Evolutionary conservation across 108 stramenopile species (phyloP), one percentile per base, ranked within the genome.

Genomic region (Parmales sp.): DNA sequence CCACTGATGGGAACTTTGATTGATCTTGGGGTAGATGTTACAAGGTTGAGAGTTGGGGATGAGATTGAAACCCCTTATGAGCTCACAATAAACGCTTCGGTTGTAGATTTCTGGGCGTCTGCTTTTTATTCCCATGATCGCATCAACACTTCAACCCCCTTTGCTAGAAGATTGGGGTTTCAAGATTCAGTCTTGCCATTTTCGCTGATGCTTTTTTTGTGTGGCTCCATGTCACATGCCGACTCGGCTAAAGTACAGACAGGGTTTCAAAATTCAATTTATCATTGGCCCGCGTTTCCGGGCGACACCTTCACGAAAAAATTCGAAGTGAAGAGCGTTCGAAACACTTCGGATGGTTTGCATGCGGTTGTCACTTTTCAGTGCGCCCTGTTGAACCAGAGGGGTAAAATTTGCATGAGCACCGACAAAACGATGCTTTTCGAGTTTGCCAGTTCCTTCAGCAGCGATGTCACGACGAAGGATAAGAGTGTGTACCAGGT

Each of bases 201-300:
- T 72, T 72, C 75, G 7, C 64, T 88, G 36, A 82, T 83, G 54
- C 68, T 88, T 25, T 92, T 90, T 74, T 71, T 92, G 66, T 75
- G 86, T 1, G 70, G 74, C 19, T 75, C 71, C 68, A 93, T 90
- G 91, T 81, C 81, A 13, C 89, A 93, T 67, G 91, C 84, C 36
- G 91, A 93, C 73, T 73, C 84, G 11, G 91, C 91, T 37, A 85
- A 86, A 64, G 79, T 90, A 0, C 91, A 90, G 72, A 86, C 90
- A 7, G 91, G 87, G 9, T 88, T 86, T 67, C 77, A 85, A 19
- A 76, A 74, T 26, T 82, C 84, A 50, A 44, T 76, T 2, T 92
- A 92, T 70, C 76, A 83, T 28, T 92, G 88, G 89, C 91, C 91
- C 3, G 84, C 78, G 0, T 92, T 92, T 67, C 75, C 85, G 22